phyloP scores from a whole-genome alignment of 2,329 filamentous ascomycete genomes.

The Botryotinia calthae region DNA sequence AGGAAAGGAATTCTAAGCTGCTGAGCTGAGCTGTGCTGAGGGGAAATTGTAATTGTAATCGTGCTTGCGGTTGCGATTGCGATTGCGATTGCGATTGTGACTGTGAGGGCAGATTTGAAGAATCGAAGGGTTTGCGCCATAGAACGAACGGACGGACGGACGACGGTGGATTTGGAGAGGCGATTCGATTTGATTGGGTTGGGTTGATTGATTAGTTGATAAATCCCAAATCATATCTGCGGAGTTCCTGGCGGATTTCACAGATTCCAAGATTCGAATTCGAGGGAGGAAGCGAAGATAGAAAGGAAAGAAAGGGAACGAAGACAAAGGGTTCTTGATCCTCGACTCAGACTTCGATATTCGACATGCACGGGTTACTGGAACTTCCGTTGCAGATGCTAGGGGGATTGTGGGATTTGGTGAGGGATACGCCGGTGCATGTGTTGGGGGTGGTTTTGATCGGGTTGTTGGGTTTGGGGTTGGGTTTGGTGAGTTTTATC shows the following conservation, averaged over 20 bases:
- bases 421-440: background rate
- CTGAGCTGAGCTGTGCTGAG: background rate
- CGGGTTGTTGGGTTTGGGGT: background rate
- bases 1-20: too few relatives aligned
- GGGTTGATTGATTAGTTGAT: too few relatives aligned
- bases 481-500: slow-evolving; percentile 4
- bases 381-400: background rate
- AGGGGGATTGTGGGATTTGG: slow-evolving; percentile 1
- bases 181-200: background rate
- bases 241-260: background rate
- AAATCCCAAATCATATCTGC: background rate
- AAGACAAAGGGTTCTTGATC: background rate
- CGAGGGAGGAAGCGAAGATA: background rate
- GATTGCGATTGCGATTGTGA: background rate
- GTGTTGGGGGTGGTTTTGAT: slow-evolving; percentile 6
- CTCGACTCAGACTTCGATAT: background rate
- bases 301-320: background rate
- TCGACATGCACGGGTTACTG: slow-evolving; percentile 12
- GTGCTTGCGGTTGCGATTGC: background rate
- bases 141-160: background rate
- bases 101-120: background rate
- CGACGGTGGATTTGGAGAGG: too few relatives aligned
- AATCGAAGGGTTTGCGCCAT: background rate
- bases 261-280: background rate
- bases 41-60: background rate